These are phyloP conservation scores for Oemleria cerasiformis DNA, from an alignment of 306 rosid species.

Conservation along the genomic window DNA sequence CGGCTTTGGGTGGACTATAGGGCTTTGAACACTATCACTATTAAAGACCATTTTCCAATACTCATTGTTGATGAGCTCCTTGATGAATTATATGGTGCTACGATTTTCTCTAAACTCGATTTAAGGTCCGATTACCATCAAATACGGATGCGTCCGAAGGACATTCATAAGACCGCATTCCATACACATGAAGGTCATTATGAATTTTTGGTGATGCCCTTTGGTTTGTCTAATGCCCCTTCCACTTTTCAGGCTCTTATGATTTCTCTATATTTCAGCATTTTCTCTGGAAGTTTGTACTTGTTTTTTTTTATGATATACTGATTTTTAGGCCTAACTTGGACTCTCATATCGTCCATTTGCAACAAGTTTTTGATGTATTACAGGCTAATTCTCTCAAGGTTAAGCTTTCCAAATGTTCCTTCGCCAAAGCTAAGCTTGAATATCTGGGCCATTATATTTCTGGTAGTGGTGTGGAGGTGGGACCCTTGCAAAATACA, in stretches of 20 bases:
- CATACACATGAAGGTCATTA: background rate
- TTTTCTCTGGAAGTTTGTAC: no score
- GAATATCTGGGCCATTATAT: background rate
- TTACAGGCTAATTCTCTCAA: rapidly evolving
- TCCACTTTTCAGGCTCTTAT: background rate
- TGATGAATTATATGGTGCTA: background rate
- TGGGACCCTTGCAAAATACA: background rate
- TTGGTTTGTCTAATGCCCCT: background rate
- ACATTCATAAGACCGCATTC: rapidly evolving
- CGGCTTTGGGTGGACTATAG: rapidly evolving
- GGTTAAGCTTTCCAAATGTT: background rate
- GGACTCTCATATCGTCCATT: background rate
- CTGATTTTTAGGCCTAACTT: background rate
- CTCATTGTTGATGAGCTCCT: no score
- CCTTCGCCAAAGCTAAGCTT: no score
- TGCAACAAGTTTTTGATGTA: no score
- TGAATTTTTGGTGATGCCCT: no score
- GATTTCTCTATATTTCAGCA: background rate
- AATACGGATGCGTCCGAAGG: no score
- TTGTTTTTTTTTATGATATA: background rate
- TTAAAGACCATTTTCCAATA: background rate
- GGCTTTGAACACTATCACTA: no score
- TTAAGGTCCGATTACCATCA: background rate
- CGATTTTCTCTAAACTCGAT: background rate
- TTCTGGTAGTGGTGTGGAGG: rapidly evolving